Conservation (phyloP, 805 yeast genomes). For the Spathaspora passalidarum region DNA sequence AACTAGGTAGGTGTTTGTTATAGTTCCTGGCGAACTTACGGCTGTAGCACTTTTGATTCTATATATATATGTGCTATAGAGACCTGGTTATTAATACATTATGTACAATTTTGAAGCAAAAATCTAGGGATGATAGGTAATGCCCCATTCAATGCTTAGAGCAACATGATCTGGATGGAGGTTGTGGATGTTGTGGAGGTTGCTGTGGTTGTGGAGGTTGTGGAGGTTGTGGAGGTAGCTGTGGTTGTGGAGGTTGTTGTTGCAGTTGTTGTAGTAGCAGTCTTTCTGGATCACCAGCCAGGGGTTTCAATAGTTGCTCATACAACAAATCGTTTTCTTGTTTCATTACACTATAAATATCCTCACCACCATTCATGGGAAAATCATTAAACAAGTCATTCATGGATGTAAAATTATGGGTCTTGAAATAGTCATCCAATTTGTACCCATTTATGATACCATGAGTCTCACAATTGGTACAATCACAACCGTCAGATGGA, state of each 20-base stretch:
- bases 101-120: no score
- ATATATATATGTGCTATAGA: no score
- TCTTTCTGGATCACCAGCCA: background rate
- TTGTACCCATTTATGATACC: conserved; percentile 42
- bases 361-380: no score
- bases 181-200: no score
- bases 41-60: no score
- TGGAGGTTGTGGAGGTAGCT: background rate
- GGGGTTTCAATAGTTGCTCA: background rate
- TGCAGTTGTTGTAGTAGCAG: no score
- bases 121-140: background rate
- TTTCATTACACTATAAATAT: background rate
- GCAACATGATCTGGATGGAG: background rate
- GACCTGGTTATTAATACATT: no score
- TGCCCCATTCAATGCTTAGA: background rate
- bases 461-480: conserved; percentile 43
- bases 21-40: no score
- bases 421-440: conserved; percentile 28
- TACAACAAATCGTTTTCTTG: background rate
- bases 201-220: no score
- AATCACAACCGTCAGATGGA: conserved; percentile 29
- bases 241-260: background rate
- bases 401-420: background rate
- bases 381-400: no score
- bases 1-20: no score